Evolutionary conservation across 805 yeast species (phyloP).

Genomic region (Hanseniaspora meyeri): DNA sequence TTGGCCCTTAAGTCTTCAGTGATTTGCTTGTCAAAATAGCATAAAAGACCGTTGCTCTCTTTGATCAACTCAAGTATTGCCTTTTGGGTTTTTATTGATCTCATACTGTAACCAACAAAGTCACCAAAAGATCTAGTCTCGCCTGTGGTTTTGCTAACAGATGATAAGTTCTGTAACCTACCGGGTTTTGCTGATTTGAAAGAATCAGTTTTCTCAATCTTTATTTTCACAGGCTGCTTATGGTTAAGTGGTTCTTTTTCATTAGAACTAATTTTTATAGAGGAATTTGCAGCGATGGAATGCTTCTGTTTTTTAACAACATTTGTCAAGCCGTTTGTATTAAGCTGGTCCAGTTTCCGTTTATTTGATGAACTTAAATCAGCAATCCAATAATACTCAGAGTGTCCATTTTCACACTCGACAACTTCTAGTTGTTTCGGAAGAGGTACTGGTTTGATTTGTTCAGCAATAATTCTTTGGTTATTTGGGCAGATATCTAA

Average conservation of each 20-base stretch:
- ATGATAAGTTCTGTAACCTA: conserved; percentile 8
- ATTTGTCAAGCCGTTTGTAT: neutral
- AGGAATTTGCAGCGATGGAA: neutral
- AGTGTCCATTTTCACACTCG: neutral
- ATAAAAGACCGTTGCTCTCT: conserved; percentile 36
- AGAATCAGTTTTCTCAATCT: neutral
- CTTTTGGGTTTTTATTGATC: conserved; percentile 33
- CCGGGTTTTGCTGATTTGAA: neutral
- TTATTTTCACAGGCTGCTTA: neutral
- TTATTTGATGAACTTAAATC: neutral
- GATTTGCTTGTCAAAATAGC: conserved; percentile 31
- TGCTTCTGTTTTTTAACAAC: neutral
- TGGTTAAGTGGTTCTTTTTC: neutral
- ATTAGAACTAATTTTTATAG: neutral
- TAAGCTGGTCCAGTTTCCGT: neutral
- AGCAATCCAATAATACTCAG: neutral
- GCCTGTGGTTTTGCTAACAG: conserved; percentile 16
- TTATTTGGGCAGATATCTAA: conserved; percentile 4
- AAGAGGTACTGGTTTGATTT: neutral
- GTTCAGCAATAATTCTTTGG: neutral
- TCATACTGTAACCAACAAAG: conserved; percentile 33
- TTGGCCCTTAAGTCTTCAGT: conserved; percentile 31
- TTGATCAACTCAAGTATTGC: conserved; percentile 34
- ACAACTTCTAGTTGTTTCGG: neutral
- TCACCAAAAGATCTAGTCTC: conserved; percentile 21